Evolutionary conservation across 1,139 yeast species (phyloP).

Genomic region (Candida buenavistaensis): DNA sequence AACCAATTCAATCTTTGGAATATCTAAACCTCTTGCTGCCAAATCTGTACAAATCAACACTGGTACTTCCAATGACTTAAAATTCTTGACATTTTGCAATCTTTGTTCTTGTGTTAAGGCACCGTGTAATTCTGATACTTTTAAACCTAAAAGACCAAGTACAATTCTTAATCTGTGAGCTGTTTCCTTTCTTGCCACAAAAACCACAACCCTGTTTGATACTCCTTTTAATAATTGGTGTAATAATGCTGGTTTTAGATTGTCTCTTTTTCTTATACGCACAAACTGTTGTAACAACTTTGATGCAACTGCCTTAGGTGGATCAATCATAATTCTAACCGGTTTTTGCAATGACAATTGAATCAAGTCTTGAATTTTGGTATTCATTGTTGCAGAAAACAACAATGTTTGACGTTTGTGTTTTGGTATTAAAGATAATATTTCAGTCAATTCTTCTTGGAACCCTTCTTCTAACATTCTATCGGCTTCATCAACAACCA

Average conservation of each 20-base stretch:
- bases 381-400: constrained; percentile 98
- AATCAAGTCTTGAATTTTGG: constrained; percentile 82
- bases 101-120: constrained; percentile 95
- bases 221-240: constrained; percentile 66
- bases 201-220: constrained; percentile 77
- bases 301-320: constrained; percentile 89
- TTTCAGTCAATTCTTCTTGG: constrained; percentile 91
- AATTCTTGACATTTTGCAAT: constrained; percentile 75
- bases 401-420: constrained; percentile 86
- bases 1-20: constrained; percentile 93
- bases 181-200: constrained; percentile 85
- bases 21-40: constrained; percentile 99
- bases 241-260: constrained; percentile 77
- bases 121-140: constrained; percentile 93
- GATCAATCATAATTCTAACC: constrained; percentile 92
- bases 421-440: constrained; percentile 79
- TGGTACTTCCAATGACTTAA: constrained; percentile 80
- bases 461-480: constrained; percentile 99
- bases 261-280: constrained; percentile 87
- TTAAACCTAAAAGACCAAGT: constrained; percentile 83
- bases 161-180: constrained; percentile 86
- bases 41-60: constrained; percentile 93
- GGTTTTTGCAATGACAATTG: constrained; percentile 87
- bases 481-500: constrained; percentile 97
- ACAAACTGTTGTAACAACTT: constrained; percentile 91